Conservation (phyloP, 1,284 basidiomycete species). For the Puccinia horiana region DNA sequence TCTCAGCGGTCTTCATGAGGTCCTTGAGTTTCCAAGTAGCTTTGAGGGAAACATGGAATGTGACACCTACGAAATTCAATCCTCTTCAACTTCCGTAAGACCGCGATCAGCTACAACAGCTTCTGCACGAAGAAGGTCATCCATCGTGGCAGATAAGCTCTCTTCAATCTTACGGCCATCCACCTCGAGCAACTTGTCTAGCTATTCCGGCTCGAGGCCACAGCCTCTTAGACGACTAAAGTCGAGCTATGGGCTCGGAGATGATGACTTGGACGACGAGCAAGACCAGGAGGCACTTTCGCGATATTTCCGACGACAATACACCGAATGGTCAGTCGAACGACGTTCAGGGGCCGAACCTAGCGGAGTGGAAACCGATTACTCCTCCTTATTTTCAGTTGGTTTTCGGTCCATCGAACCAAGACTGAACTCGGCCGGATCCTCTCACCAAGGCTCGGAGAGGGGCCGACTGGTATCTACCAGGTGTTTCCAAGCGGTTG, state of each 20-base stretch:
- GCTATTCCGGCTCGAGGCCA: not conserved
- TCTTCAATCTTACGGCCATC: slow-evolving; percentile 25
- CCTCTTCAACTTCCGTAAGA: not conserved
- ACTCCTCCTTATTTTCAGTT: not conserved
- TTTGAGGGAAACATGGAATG: not conserved
- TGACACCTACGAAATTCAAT: not conserved
- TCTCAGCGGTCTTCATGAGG: not conserved
- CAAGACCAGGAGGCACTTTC: slow-evolving; percentile 11
- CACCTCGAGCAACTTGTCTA: not conserved
- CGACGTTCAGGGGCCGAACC: not conserved
- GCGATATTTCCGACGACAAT: not conserved
- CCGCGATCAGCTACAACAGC: not conserved
- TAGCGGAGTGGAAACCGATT: not conserved
- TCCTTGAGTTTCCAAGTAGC: not conserved
- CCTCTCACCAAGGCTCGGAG: not conserved
- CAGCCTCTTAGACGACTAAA: slow-evolving; percentile 15
- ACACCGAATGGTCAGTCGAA: not conserved
- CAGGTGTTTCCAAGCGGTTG: not conserved
- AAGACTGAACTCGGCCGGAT: not conserved
- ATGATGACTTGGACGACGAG: slow-evolving; percentile 9
- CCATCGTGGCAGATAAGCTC: slow-evolving; percentile 8
- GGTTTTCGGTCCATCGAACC: not conserved
- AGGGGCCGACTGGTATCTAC: not conserved
- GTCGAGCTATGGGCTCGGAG: not conserved
- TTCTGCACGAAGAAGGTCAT: slow-evolving; percentile 13